Evolutionary conservation across 2,329 filamentous ascomycete genomes (phyloP).

Genomic region (Trichoderma sp.): DNA sequence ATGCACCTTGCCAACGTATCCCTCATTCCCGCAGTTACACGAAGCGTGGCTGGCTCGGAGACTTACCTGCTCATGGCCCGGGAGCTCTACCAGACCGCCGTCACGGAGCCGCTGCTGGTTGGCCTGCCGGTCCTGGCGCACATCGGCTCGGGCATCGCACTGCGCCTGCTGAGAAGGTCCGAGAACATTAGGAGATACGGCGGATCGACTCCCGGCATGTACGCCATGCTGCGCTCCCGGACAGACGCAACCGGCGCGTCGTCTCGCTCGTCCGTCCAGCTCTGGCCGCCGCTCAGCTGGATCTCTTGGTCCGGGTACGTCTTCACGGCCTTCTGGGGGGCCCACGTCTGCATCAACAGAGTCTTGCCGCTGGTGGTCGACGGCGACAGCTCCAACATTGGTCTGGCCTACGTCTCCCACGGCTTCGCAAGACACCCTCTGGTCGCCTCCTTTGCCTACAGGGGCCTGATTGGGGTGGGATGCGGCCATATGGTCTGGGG

Average conservation of each 20-base stretch:
- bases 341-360: conserved; percentile 77
- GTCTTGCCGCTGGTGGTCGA: conserved; percentile 73
- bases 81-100: conserved; percentile 85
- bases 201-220: conserved; percentile 61
- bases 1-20: conserved; percentile 83
- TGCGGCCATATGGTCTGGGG: conserved; percentile 84
- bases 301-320: conserved; percentile 74
- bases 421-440: conserved; percentile 74
- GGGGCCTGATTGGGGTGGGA: conserved; percentile 65
- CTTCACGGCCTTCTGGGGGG: conserved; percentile 64
- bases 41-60: conserved; percentile 73
- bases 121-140: conserved; percentile 74
- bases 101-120: conserved; percentile 79
- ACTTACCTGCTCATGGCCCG: conserved; percentile 87
- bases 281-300: conserved; percentile 72
- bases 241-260: conserved; percentile 32
- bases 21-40: conserved; percentile 73
- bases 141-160: conserved; percentile 71
- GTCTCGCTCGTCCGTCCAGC: conserved; percentile 36
- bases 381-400: conserved; percentile 84
- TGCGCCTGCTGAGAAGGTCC: conserved; percentile 73
- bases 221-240: conserved; percentile 42
- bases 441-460: conserved; percentile 69
- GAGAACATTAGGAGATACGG: conserved; percentile 77
- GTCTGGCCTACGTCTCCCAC: conserved; percentile 80